phyloP scores from a whole-genome alignment of 106 monocot genomes.

The Vanilla planifolia region DNA sequence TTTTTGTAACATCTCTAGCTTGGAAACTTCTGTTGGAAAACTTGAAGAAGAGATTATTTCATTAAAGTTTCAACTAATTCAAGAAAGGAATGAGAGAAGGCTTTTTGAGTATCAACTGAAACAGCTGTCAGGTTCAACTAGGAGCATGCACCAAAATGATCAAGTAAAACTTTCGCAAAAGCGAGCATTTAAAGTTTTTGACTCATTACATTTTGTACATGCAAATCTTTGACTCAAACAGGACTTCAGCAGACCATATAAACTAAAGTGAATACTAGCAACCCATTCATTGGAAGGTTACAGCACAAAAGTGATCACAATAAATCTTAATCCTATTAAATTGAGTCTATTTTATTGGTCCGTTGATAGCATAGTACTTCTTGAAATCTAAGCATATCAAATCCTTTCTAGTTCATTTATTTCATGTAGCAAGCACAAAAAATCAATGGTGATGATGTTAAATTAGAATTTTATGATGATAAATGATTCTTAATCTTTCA shows the following conservation, averaged over 20 bases:
- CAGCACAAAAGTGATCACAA: too few species aligned
- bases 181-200: not conserved
- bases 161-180: conserved; percentile 9
- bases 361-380: too few species aligned
- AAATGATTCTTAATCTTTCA: too few species aligned
- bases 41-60: conserved; percentile 72
- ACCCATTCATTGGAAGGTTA: too few species aligned
- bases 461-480: too few species aligned
- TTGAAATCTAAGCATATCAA: too few species aligned
- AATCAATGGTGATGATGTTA: too few species aligned
- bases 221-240: not conserved
- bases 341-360: too few species aligned
- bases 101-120: conserved; percentile 61
- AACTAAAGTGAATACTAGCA: too few species aligned
- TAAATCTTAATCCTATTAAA: too few species aligned
- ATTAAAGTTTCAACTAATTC: conserved; percentile 79
- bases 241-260: not conserved
- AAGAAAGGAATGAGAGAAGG: conserved; percentile 87
- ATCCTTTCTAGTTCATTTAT: too few species aligned
- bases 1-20: conserved; percentile 53
- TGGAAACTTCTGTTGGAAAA: conserved; percentile 45
- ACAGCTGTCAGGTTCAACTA: conserved; percentile 38
- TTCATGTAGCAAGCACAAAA: too few species aligned
- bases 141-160: conserved; percentile 7
- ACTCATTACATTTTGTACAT: not conserved